A percentile compares a stretch with the other conserved stretches of the same genome.
Evolutionary conservation across 2,329 filamentous ascomycete genomes (phyloP).

Genomic region (Ophiocordyceps camponoti-rufipedis): DNA sequence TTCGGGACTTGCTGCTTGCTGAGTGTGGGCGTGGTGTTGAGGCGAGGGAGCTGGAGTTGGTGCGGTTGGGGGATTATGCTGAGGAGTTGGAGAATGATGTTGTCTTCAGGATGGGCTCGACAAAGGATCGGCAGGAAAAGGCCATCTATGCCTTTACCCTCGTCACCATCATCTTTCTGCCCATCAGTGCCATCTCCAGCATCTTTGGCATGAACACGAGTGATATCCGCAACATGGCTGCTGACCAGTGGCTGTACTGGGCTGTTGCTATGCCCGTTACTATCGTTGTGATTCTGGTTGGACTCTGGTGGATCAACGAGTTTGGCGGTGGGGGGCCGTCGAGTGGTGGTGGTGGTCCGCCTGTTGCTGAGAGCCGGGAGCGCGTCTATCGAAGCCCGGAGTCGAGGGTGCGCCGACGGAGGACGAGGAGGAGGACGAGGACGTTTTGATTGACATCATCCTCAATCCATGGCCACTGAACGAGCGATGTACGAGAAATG

Average conservation of each 20-base stretch:
- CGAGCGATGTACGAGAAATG: too few species aligned
- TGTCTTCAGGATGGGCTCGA: constrained; percentile 18
- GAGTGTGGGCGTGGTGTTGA: constrained; percentile 21
- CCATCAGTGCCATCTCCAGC: constrained; percentile 25
- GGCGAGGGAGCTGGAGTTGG: constrained; percentile 16
- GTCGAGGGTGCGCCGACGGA: background rate
- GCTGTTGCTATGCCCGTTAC: constrained; percentile 27
- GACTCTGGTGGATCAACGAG: constrained; percentile 25
- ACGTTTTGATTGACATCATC: background rate
- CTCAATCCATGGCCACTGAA: background rate
- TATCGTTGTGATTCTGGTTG: constrained; percentile 16
- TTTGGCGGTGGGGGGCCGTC: constrained; percentile 13
- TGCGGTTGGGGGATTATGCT: constrained; percentile 11
- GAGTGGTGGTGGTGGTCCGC: background rate
- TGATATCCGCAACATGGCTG: constrained; percentile 30
- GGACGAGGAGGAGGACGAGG: background rate
- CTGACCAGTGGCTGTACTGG: constrained; percentile 31
- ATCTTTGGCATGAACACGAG: constrained; percentile 35
- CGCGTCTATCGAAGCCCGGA: background rate
- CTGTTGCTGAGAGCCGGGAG: background rate
- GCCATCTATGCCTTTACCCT: constrained; percentile 31
- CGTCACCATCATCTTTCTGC: constrained; percentile 29
- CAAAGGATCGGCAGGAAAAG: constrained; percentile 25
- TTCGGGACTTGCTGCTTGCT: constrained; percentile 18
- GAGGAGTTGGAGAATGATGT: constrained; percentile 12